Percentiles rank a stretch among this genome's conserved stretches.
Conservation (phyloP, 805 yeast genomes). For the Yamadazyma nakazawae region DNA sequence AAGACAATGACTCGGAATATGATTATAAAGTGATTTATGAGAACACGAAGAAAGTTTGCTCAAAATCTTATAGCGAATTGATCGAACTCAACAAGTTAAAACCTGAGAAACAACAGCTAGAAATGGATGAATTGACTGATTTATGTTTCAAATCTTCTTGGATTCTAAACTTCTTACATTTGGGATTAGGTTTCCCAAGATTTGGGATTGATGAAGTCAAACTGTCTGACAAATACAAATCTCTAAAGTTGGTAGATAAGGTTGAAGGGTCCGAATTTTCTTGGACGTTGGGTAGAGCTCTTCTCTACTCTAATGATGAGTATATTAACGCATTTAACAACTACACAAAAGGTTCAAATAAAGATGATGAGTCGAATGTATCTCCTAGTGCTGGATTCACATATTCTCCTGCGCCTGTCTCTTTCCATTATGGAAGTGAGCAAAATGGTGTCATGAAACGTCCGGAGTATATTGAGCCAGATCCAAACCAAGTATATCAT, state of each 20-base stretch:
- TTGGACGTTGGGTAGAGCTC: slow-evolving; percentile 61
- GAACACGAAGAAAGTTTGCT: slow-evolving; percentile 48
- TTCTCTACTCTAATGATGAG: slow-evolving; percentile 59
- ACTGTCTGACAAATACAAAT: slow-evolving; percentile 22
- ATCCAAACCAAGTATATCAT: slow-evolving; percentile 18
- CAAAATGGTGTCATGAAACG: slow-evolving; percentile 35
- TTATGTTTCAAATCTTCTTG: slow-evolving; percentile 63
- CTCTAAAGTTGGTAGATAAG: slow-evolving; percentile 43
- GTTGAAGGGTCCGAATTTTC: slow-evolving; percentile 44
- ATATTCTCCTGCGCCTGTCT: slow-evolving; percentile 45
- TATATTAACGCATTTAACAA: slow-evolving; percentile 41
- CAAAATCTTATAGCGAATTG: slow-evolving; percentile 36
- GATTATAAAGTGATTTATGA: slow-evolving; percentile 42
- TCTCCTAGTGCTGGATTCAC: slow-evolving; percentile 43
- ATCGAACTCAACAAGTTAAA: slow-evolving; percentile 30
- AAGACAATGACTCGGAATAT: slow-evolving; percentile 23
- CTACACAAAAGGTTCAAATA: slow-evolving; percentile 19
- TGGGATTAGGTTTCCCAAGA: slow-evolving; percentile 59
- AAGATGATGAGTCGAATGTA: background rate
- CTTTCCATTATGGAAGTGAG: slow-evolving; percentile 55
- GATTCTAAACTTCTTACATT: slow-evolving; percentile 54
- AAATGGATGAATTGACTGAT: slow-evolving; percentile 46
- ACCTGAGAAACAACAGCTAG: slow-evolving; percentile 24
- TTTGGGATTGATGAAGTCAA: slow-evolving; percentile 39
- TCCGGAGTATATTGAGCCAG: slow-evolving; percentile 36